A percentile compares a stretch with the other conserved stretches of the same genome.
Evolutionary conservation across 1,139 yeast species (phyloP).

Genomic region (Protomyces inundatus): DNA sequence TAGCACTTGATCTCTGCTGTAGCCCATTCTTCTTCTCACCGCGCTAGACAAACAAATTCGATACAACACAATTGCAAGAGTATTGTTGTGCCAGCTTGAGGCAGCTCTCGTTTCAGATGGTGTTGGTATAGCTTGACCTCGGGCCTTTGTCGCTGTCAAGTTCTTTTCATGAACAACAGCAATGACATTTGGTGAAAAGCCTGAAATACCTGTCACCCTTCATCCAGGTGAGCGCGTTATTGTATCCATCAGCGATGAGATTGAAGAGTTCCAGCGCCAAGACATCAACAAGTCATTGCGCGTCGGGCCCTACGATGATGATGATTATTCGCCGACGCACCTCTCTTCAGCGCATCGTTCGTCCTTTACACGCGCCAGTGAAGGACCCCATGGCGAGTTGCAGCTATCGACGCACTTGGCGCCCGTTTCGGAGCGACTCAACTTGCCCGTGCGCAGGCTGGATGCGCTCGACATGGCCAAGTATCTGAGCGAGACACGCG

Average conservation of each 20-base stretch:
- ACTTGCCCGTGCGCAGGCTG: background rate
- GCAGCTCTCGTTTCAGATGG: too few species aligned
- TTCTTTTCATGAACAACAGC: too few species aligned
- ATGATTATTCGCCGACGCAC: background rate
- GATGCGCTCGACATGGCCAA: background rate
- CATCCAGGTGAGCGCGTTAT: background rate
- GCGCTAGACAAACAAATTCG: too few species aligned
- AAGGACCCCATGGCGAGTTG: background rate
- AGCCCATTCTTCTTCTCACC: background rate
- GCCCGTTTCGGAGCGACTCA: background rate
- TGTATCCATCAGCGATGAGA: background rate
- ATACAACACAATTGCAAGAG: too few species aligned
- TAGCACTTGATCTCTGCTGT: slow-evolving; percentile 2
- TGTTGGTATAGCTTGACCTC: too few species aligned
- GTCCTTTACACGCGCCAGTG: too few species aligned
- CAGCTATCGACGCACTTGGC: background rate
- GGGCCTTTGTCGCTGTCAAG: too few species aligned
- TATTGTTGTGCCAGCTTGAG: too few species aligned
- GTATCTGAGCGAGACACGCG: background rate
- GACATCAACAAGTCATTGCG: background rate
- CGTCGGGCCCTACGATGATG: background rate
- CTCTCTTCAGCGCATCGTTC: background rate
- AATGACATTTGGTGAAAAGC: too few species aligned
- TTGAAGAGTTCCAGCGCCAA: background rate
- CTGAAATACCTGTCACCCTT: background rate